Evolutionary conservation across 805 yeast genomes (phyloP).

Genomic region (Tetrapisispora namnaoensis): DNA sequence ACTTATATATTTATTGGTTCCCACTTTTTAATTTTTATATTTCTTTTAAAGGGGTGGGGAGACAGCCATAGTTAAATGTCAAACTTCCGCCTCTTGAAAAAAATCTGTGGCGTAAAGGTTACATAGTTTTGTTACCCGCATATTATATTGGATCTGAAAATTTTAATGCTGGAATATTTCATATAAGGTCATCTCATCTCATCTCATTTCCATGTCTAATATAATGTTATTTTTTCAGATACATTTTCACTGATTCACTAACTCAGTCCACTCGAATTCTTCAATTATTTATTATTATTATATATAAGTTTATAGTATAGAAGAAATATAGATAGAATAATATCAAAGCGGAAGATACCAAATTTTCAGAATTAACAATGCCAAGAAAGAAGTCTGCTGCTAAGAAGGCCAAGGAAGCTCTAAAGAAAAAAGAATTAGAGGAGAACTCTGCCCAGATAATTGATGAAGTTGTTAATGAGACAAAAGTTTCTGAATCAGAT

Average conservation of each 20-base stretch:
- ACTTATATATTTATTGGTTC: no score
- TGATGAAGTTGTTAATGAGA: conserved; percentile 13
- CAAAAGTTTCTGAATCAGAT: conserved; percentile 11
- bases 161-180: not conserved
- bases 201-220: not conserved
- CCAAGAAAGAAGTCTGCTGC: conserved; percentile 84
- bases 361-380: conserved; percentile 32
- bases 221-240: no score
- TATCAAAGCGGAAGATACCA: not conserved
- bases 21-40: no score
- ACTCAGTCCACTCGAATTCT: no score
- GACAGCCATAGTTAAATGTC: not conserved
- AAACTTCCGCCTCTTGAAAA: not conserved
- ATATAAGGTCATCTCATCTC: conserved; percentile 1
- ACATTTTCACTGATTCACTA: no score
- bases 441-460: conserved; percentile 4
- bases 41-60: not conserved
- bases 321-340: not conserved
- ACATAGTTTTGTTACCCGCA: not conserved
- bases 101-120: no score
- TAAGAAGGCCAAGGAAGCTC: conserved; percentile 52
- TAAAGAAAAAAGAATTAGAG: conserved; percentile 2
- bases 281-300: no score
- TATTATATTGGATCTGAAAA: not conserved
- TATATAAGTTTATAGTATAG: not conserved